A percentile compares a stretch with the other conserved stretches of the same genome.
Conservation (phyloP, 2,329 filamentous ascomycete species). For the Aspergillus amoenus region DNA sequence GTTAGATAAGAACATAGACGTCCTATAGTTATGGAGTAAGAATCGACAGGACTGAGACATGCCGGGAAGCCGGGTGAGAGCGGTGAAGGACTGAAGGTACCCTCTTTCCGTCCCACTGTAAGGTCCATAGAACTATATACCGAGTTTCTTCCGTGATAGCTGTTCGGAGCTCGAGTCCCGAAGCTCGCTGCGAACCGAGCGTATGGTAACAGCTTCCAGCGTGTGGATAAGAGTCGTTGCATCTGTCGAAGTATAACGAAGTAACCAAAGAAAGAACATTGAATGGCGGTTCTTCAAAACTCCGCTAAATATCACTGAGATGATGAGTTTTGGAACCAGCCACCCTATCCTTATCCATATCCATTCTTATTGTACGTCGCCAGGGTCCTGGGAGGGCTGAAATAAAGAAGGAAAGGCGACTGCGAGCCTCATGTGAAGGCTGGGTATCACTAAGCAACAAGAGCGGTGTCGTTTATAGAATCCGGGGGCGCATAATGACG, state of each 20-base stretch:
- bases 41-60: neutral
- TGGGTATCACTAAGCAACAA: neutral
- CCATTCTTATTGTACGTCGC: neutral
- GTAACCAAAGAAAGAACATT: neutral
- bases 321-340: neutral
- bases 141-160: neutral
- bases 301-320: neutral
- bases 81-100: neutral
- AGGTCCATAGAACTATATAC: too few species aligned
- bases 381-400: neutral
- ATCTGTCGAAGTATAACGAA: neutral
- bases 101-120: neutral
- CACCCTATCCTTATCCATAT: neutral
- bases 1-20: neutral
- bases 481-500: neutral
- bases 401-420: neutral
- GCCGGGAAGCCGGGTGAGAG: neutral
- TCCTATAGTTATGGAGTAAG: neutral
- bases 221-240: neutral
- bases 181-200: neutral
- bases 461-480: slow-evolving; percentile 11
- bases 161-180: neutral
- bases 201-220: neutral
- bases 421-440: neutral
- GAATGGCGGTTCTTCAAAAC: neutral